Base-by-base conservation (phyloP, 371 early-diverging fungal species). In the Choanephora cucurbitarum region DNA sequence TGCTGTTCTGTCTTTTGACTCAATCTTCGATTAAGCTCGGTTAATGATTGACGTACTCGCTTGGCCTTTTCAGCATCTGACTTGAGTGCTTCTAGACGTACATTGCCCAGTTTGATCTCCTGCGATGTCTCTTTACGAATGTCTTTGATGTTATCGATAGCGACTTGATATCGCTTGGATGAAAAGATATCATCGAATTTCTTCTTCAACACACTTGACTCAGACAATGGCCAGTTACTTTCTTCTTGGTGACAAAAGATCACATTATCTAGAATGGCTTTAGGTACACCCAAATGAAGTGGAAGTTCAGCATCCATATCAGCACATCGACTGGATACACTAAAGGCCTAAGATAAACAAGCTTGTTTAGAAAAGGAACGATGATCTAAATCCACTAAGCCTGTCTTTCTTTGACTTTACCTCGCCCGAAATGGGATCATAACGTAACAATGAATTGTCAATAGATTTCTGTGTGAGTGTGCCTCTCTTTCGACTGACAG, bases 211-310 rank as follows among this genome's bases (percentile, higher is more conserved):
- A 77, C 65, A 2, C 81, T 57, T 0, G 99, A 89, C 60, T 99
- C 99, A 0, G 93, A 82, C 17, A 99, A 79, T 8, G 99, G 99
- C 95, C 99, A 99, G 60, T 88, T 92, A 42, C 94, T 92, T 11
- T 99, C 99, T 68, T 99, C 99, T 75, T 99, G 99, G 68, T 99
- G 99, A 70, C 99, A 98, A 62, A 99, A 99, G 15, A 99, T 93
- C 34, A 99, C 99, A 75, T 94, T 97, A 53, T 99, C 99, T 22
- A 99, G 71, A 28, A 99, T 91, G 0, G 99, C 91, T 52, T 84
- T 81, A 18, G 92, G 89, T 11, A 96, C 94, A 9, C 97, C 98
- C 5, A 99, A 77, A 56, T 92, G 89, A 32, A 82, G 58, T 0
- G 93, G 91, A 32, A 99, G 65, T 61, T 92, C 92, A 2, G 80